phyloP scores from a whole-genome alignment of 2,329 filamentous ascomycete genomes.

The Aspergillus spinulosporus region DNA sequence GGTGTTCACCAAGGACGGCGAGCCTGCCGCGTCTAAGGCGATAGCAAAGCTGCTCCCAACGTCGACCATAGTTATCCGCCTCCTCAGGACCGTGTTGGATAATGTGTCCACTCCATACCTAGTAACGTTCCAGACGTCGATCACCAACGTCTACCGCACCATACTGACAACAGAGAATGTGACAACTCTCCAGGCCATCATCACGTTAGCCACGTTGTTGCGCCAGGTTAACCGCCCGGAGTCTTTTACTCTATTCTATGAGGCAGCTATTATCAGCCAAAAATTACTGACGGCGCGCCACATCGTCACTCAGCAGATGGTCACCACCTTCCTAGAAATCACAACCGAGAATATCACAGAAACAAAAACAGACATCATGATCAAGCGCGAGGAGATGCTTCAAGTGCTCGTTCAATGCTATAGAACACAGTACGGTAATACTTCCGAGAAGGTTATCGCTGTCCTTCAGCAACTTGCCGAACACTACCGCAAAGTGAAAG shows the following conservation, averaged over 20 bases:
- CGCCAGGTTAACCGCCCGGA: constrained; percentile 35
- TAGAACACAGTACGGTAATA: constrained; percentile 51
- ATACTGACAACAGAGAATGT: constrained; percentile 40
- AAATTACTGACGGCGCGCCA: constrained; percentile 44
- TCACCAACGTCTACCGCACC: constrained; percentile 34
- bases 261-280: constrained; percentile 43
- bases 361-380: constrained; percentile 36
- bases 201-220: constrained; percentile 41
- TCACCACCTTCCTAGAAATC: constrained; percentile 48
- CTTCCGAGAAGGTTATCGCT: constrained; percentile 48
- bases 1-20: constrained; percentile 35
- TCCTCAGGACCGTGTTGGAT: constrained; percentile 53
- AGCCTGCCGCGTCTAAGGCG: constrained; percentile 44
- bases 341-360: constrained; percentile 38
- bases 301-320: constrained; percentile 49
- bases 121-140: constrained; percentile 28
- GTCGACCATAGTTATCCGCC: constrained; percentile 45
- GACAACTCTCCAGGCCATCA: constrained; percentile 49
- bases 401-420: constrained; percentile 51
- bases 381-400: constrained; percentile 48
- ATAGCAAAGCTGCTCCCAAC: constrained; percentile 51
- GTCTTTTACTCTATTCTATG: constrained; percentile 45
- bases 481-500: constrained; percentile 51
- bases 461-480: constrained; percentile 49
- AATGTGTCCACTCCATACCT: constrained; percentile 34